phyloP scores from a whole-genome alignment of 2,329 filamentous ascomycete species.

The Pseudocercospora musae region DNA sequence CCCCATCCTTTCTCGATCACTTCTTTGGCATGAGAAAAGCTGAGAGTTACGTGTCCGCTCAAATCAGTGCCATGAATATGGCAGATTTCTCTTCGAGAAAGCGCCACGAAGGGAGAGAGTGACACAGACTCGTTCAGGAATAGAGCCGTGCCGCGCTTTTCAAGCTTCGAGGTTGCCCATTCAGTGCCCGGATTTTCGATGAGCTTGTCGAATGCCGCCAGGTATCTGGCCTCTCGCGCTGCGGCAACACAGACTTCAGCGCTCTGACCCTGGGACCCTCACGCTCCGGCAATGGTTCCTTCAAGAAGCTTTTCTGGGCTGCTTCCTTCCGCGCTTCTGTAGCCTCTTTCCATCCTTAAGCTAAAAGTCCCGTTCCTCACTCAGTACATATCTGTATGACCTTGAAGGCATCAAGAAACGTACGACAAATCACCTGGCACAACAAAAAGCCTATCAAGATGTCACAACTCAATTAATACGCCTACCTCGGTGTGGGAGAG shows the following conservation, averaged over 20 bases:
- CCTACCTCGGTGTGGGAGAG: slow-evolving; percentile 41
- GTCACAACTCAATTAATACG: slow-evolving; percentile 40
- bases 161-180: slow-evolving; percentile 12
- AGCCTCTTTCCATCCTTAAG: slow-evolving; percentile 3
- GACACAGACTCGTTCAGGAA: slow-evolving; percentile 5
- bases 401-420: too few species aligned
- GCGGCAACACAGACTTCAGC: slow-evolving; percentile 5
- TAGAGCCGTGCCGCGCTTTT: slow-evolving; percentile 12
- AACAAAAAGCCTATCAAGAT: slow-evolving; percentile 21
- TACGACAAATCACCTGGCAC: too few species aligned
- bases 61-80: slow-evolving; percentile 15
- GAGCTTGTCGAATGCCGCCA: slow-evolving; percentile 6
- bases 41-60: slow-evolving; percentile 15
- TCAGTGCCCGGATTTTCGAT: neutral
- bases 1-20: slow-evolving; percentile 17
- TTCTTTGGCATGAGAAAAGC: slow-evolving; percentile 12
- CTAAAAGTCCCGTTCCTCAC: too few species aligned
- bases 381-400: too few species aligned
- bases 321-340: slow-evolving; percentile 1
- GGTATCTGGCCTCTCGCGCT: slow-evolving; percentile 8
- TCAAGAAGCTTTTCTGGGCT: slow-evolving; percentile 3
- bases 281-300: neutral
- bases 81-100: slow-evolving; percentile 12
- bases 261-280: slow-evolving; percentile 2
- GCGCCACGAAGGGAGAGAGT: neutral